Evolutionary conservation across 371 early-diverging fungal species (phyloP).

Genomic region (Rhizopus arrhizus): DNA sequence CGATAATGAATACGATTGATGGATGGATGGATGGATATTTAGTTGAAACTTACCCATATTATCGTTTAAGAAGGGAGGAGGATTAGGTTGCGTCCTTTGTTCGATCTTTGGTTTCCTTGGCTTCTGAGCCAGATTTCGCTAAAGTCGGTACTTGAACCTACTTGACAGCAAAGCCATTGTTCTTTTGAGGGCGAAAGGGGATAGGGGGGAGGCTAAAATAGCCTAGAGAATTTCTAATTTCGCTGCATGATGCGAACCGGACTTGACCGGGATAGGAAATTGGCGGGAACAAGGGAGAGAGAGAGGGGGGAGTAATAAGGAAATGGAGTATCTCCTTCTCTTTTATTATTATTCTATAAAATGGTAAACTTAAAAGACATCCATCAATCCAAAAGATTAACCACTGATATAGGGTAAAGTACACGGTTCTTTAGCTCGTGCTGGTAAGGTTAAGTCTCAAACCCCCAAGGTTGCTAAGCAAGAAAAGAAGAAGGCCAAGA

Average conservation of each 20-base stretch:
- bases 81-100: not conserved
- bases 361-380: constrained; percentile 32
- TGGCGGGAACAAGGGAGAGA: too few species aligned
- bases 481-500: constrained; percentile 93
- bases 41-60: constrained; percentile 41
- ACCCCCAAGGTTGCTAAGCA: constrained; percentile 99
- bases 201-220: too few species aligned
- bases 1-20: constrained; percentile 11
- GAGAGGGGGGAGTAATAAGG: not conserved
- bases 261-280: not conserved
- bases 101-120: constrained; percentile 1
- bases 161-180: too few species aligned
- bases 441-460: constrained; percentile 99
- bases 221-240: too few species aligned
- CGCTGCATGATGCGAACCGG: not conserved
- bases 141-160: not conserved
- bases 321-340: constrained; percentile 15
- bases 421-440: constrained; percentile 99
- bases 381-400: constrained; percentile 11
- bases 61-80: constrained; percentile 38
- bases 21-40: constrained; percentile 27
- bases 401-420: constrained; percentile 87
- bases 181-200: too few species aligned
- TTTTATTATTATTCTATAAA: constrained; percentile 32
- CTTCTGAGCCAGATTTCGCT: not conserved